Conservation (phyloP, 768 basidiomycete genomes). For the Phylloporus scabripes region DNA sequence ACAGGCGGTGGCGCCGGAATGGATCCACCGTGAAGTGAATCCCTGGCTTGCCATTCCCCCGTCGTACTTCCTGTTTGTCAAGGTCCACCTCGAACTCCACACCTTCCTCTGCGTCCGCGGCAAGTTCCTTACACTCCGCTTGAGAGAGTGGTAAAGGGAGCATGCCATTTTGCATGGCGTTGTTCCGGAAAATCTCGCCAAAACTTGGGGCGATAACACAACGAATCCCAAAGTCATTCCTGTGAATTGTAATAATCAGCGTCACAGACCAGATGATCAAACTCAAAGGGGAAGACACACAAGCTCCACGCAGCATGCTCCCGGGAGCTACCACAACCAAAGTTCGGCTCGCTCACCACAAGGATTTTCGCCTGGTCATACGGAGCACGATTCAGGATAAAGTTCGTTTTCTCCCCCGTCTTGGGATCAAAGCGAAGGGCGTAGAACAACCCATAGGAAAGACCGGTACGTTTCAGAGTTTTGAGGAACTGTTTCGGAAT, state of each 20-base stretch:
- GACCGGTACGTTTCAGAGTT: slow-evolving; percentile 84
- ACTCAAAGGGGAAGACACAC: slow-evolving; percentile 38
- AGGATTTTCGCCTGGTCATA: slow-evolving; percentile 74
- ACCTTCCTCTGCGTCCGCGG: slow-evolving; percentile 70
- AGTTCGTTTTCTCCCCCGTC: slow-evolving; percentile 77
- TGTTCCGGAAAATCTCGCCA: slow-evolving; percentile 87
- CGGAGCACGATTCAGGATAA: slow-evolving; percentile 76
- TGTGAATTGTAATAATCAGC: slow-evolving; percentile 21
- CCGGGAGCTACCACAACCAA: slow-evolving; percentile 86
- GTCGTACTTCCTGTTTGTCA: slow-evolving; percentile 72
- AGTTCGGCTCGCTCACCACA: slow-evolving; percentile 82
- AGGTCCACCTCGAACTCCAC: slow-evolving; percentile 80
- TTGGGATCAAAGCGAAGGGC: slow-evolving; percentile 72
- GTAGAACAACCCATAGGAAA: slow-evolving; percentile 79
- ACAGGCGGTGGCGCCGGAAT: slow-evolving; percentile 88
- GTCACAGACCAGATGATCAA: not conserved
- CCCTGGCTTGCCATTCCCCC: slow-evolving; percentile 63
- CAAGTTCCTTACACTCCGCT: slow-evolving; percentile 64
- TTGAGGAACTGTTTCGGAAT: slow-evolving; percentile 94
- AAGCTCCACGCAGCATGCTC: slow-evolving; percentile 89
- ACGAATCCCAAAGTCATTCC: slow-evolving; percentile 86
- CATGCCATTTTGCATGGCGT: slow-evolving; percentile 93
- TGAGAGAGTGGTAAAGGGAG: slow-evolving; percentile 70
- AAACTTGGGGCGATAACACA: slow-evolving; percentile 86
- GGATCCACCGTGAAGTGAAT: slow-evolving; percentile 80